A percentile compares a stretch with the other conserved stretches of the same genome.
Conservation (phyloP, 495 filamentous ascomycete genomes). For the Lasiosphaeria miniovina region DNA sequence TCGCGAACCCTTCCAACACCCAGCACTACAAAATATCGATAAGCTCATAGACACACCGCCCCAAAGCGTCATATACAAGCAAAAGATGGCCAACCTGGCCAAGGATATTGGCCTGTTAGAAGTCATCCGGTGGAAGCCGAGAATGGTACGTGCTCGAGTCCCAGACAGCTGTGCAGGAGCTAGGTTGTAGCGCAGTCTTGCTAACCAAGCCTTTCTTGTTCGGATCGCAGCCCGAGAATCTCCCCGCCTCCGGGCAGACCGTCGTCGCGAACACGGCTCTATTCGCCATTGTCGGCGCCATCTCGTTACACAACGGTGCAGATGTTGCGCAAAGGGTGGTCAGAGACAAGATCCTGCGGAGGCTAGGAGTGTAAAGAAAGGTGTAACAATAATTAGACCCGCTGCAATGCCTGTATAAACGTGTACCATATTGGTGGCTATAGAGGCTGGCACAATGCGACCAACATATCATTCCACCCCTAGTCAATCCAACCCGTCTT, state of each 20-base stretch:
- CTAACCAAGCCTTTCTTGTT: constrained; percentile 13
- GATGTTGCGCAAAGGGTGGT: constrained; percentile 70
- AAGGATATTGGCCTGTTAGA: constrained; percentile 62
- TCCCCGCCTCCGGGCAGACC: constrained; percentile 66
- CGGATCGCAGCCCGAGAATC: constrained; percentile 60
- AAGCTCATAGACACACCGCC: constrained; percentile 58
- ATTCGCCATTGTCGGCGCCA: constrained; percentile 82
- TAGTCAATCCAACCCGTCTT: too few relatives aligned
- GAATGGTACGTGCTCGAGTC: constrained; percentile 54
- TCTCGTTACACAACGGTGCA: constrained; percentile 81
- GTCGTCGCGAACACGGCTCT: constrained; percentile 70
- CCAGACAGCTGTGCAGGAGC: not conserved
- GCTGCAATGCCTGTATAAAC: constrained; percentile 21
- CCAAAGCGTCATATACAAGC: constrained; percentile 53
- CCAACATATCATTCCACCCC: constrained; percentile 4
- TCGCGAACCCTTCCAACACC: constrained; percentile 68
- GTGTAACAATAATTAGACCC: constrained; percentile 15
- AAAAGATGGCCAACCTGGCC: constrained; percentile 64
- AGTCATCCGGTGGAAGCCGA: constrained; percentile 85
- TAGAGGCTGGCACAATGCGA: constrained; percentile 10
- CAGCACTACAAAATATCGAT: constrained; percentile 66
- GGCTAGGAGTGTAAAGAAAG: constrained; percentile 24
- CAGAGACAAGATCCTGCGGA: constrained; percentile 69
- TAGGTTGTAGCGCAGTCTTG: not conserved
- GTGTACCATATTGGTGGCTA: constrained; percentile 26